These are phyloP conservation scores for Penicillium rolfsii DNA, from an alignment of 2,329 filamentous ascomycete genomes.

Conservation along the genomic window DNA sequence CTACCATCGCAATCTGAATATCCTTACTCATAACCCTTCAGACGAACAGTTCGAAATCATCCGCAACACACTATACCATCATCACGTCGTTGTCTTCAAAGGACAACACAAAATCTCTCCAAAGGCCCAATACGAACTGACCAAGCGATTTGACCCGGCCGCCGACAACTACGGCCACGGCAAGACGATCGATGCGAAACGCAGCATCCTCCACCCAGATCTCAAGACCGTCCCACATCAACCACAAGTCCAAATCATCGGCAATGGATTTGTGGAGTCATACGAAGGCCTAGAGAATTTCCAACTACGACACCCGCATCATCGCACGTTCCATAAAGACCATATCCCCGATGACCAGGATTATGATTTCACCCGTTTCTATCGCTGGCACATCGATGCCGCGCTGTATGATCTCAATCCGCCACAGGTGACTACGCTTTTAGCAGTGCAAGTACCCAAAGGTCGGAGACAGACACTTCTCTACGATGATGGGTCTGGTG, in stretches of 20 bases:
- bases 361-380: conserved; percentile 63
- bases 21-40: conserved; percentile 33
- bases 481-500: conserved; percentile 72
- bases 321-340: conserved; percentile 73
- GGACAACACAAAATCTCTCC: conserved; percentile 66
- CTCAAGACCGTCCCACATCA: conserved; percentile 80
- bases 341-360: conserved; percentile 65
- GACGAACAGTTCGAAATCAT: conserved; percentile 68
- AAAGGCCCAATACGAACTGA: conserved; percentile 73
- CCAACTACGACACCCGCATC: conserved; percentile 73
- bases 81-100: conserved; percentile 73
- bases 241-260: conserved; percentile 79
- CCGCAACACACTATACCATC: conserved; percentile 65
- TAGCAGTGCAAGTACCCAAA: conserved; percentile 72
- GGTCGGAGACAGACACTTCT: conserved; percentile 68
- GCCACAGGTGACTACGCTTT: conserved; percentile 70
- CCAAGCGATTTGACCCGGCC: conserved; percentile 71
- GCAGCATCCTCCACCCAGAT: conserved; percentile 72
- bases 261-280: conserved; percentile 69
- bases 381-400: conserved; percentile 80
- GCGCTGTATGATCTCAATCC: conserved; percentile 76
- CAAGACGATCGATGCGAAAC: conserved; percentile 70
- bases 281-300: conserved; percentile 74
- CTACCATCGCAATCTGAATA: not conserved
- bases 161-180: conserved; percentile 72